Evolutionary conservation across 2,329 filamentous ascomycete species (phyloP).

Genomic region (Pseudohalonectria lignicola): DNA sequence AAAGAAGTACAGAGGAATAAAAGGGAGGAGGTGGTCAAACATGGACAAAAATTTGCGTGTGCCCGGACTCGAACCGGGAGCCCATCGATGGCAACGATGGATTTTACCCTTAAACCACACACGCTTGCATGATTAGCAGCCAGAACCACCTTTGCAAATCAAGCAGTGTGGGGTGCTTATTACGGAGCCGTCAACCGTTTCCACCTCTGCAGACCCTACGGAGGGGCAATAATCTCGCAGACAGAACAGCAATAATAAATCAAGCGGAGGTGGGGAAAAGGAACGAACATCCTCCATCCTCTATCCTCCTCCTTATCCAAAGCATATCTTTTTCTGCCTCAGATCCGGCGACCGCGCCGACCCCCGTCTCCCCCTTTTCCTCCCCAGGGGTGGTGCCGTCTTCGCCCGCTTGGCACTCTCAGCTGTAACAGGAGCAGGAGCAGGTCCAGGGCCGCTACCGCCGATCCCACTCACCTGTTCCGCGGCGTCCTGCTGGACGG

Average conservation of each 20-base stretch:
- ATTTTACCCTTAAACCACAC: conserved; percentile 42
- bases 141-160: too few species aligned
- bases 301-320: conserved; percentile 23
- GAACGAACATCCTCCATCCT: not conserved
- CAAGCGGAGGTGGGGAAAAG: too few species aligned
- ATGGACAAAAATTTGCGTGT: not conserved
- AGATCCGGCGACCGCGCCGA: conserved; percentile 23
- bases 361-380: conserved; percentile 20
- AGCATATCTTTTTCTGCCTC: conserved; percentile 40
- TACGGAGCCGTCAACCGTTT: too few species aligned
- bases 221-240: too few species aligned
- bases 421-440: conserved; percentile 8
- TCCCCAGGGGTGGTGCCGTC: conserved; percentile 14
- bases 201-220: too few species aligned
- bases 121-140: too few species aligned
- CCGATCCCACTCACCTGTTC: too few species aligned
- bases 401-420: conserved; percentile 26
- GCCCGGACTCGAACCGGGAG: conserved; percentile 7
- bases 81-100: conserved; percentile 42
- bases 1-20: too few species aligned
- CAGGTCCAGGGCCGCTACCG: too few species aligned
- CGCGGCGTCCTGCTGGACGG: conserved; percentile 40
- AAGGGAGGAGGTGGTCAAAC: too few species aligned
- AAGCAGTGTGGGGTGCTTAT: too few species aligned
- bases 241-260: too few species aligned